Evolutionary conservation across 2,329 filamentous ascomycete species (phyloP).

Genomic region (Fusarium praegraminearum): DNA sequence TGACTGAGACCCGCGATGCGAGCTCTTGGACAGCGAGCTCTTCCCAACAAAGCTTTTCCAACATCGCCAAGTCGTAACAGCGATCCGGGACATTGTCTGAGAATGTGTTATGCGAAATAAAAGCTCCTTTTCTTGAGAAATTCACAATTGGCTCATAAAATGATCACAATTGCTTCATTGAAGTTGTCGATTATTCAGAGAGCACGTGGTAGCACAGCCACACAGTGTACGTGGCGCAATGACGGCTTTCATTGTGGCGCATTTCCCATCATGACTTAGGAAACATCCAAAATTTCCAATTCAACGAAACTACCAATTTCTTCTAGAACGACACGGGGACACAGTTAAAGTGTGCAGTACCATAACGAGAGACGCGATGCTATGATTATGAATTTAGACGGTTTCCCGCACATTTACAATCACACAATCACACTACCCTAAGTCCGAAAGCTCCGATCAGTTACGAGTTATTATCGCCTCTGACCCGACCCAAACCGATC

Average conservation of each 20-base stretch:
- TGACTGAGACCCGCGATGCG: slow-evolving; percentile 17
- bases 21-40: slow-evolving; percentile 1
- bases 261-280: slow-evolving; percentile 41
- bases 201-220: slow-evolving; percentile 34
- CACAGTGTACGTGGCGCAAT: neutral
- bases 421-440: slow-evolving; percentile 22
- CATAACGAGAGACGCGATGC: slow-evolving; percentile 20
- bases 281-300: slow-evolving; percentile 25
- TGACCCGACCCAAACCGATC: slow-evolving; percentile 23
- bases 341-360: slow-evolving; percentile 7
- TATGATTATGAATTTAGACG: slow-evolving; percentile 17
- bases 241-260: slow-evolving; percentile 35
- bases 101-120: neutral
- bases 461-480: slow-evolving; percentile 37
- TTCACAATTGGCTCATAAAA: neutral
- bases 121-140: neutral
- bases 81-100: slow-evolving; percentile 16
- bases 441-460: slow-evolving; percentile 43
- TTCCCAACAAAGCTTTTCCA: neutral
- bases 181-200: neutral
- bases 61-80: neutral
- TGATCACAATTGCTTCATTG: neutral
- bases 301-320: slow-evolving; percentile 11
- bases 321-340: slow-evolving; percentile 18
- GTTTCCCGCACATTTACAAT: slow-evolving; percentile 12